Evolutionary conservation across 169 alveolate genomes (phyloP).

Genomic region (Eimeria necatrix): DNA sequence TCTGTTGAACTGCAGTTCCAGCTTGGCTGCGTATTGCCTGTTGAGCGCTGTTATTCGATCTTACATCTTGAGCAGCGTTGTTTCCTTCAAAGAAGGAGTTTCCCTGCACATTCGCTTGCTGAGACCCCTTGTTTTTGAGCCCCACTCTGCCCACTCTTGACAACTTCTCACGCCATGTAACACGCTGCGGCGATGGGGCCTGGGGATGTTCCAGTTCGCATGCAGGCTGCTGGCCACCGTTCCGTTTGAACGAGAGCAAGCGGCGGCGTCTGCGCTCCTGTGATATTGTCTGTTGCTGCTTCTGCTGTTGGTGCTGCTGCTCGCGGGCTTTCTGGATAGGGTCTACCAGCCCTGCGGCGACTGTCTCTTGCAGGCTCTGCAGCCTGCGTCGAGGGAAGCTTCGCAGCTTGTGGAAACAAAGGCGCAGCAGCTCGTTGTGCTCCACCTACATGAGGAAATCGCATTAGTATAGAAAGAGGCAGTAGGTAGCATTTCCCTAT

Average conservation of each 20-base stretch:
- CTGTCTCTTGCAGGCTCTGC: slow-evolving; percentile 39
- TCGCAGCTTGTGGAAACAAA: slow-evolving; percentile 52
- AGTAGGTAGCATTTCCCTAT: not conserved
- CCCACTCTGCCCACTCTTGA: slow-evolving; percentile 6
- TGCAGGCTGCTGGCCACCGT: slow-evolving; percentile 32
- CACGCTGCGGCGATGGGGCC: not conserved
- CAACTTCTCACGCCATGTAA: slow-evolving; percentile 10
- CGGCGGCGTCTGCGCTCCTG: slow-evolving; percentile 42
- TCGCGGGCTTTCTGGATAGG: not conserved
- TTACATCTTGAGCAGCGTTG: not conserved
- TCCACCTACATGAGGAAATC: slow-evolving; percentile 39
- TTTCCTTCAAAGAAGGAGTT: not conserved
- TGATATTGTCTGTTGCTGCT: not conserved
- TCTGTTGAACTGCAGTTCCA: no score
- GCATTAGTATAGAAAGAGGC: not conserved
- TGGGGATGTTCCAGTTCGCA: slow-evolving; percentile 1
- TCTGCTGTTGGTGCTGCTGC: slow-evolving; percentile 23
- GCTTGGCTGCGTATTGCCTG: not conserved
- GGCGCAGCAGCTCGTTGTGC: slow-evolving; percentile 67
- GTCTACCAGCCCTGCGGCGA: slow-evolving; percentile 54
- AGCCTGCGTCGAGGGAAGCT: slow-evolving; percentile 64
- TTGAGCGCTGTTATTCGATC: not conserved
- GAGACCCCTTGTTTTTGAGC: not conserved
- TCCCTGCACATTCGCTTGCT: not conserved
- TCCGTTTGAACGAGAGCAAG: slow-evolving; percentile 10